Percentiles rank a stretch among this genome's conserved stretches.
Evolutionary conservation across 2,329 filamentous ascomycete genomes (phyloP).

Genomic region (Periconia sp.): DNA sequence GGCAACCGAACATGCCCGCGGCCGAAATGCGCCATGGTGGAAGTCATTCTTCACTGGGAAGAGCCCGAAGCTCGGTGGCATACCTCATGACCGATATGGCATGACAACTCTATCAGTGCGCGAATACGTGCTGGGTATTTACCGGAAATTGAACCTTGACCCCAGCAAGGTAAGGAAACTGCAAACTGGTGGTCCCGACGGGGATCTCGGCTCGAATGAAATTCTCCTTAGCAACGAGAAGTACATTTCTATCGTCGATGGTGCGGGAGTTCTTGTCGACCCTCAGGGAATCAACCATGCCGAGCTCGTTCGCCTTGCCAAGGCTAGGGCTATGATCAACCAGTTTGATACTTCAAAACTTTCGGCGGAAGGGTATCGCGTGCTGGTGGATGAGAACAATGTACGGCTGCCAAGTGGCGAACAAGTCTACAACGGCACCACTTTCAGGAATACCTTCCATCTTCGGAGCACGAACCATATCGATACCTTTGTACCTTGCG

Average conservation of each 20-base stretch:
- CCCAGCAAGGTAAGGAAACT: slow-evolving; percentile 86
- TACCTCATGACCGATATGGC: slow-evolving; percentile 93
- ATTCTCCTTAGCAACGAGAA: slow-evolving; percentile 95
- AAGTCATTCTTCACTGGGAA: slow-evolving; percentile 99
- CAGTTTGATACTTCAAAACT: slow-evolving; percentile 86
- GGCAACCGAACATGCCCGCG: slow-evolving; percentile 94
- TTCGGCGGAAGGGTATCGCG: slow-evolving; percentile 85
- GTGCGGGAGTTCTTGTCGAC: slow-evolving; percentile 91
- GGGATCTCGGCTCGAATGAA: slow-evolving; percentile 96
- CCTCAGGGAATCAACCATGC: slow-evolving; percentile 84
- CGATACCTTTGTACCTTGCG: slow-evolving; percentile 93
- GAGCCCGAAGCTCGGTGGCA: slow-evolving; percentile 92
- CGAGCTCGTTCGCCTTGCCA: slow-evolving; percentile 84
- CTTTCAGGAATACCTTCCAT: slow-evolving; percentile 98
- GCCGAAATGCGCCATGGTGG: slow-evolving; percentile 94
- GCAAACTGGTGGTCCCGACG: slow-evolving; percentile 96
- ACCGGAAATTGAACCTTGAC: slow-evolving; percentile 92
- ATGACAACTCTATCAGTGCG: slow-evolving; percentile 98
- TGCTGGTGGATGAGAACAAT: slow-evolving; percentile 90
- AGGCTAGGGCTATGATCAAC: slow-evolving; percentile 85
- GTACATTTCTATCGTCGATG: slow-evolving; percentile 95
- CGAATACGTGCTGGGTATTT: slow-evolving; percentile 95
- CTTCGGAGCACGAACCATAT: slow-evolving; percentile 76
- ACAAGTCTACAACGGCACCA: slow-evolving; percentile 84
- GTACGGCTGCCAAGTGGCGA: slow-evolving; percentile 88